Base-by-base conservation (phyloP, 1,284 basidiomycete species). In the Melanopsichium pennsylvanicum region DNA sequence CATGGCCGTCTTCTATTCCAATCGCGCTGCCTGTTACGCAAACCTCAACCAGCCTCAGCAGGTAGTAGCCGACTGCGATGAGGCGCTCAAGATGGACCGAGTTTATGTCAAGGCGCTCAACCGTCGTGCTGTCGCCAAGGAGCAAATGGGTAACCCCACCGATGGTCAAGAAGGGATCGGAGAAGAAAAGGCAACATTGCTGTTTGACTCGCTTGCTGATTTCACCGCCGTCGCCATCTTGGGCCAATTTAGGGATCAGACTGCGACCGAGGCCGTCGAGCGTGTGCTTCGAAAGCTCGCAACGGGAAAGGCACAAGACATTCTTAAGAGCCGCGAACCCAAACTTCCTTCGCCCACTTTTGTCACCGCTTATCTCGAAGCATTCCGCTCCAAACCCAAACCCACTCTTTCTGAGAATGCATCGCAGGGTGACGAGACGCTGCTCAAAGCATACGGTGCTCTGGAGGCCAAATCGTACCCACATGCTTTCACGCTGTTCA, bases 11-110 rank as follows among this genome's bases (percentile, higher is more conserved):
- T 98, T 91, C 84, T 97, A 89, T 86, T 92, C 91, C 81, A 99
- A 99, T 84, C 89, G 96, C 56, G 95, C 95, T 37, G 96, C 96
- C 59, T 97, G 94, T 82, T 97, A 94, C 83, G 88, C 94, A 82
- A 94, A 97, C 85, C 88, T 94, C 85, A 85, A 86, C 22, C 86
- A 93, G 76, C 86, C 90, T 79, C 90, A 93, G 26, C 86, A 87
- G 33, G 93, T 93, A 66, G 86, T 98, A n/a, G 85, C 85, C 45
- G 95, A 99, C 83, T 97, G 95, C 81, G 88, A 94, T 76, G 86
- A 87, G 45, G 95, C 96, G 0, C 86, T 99, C 44, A 87, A 86
- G 57, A 86, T 96, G 47, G 93, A 98, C 83, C 83, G 85, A 19
- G 87, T 85, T 64, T 98, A 99, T 82, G 87, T 97, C 82, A 98